phyloP scores from a whole-genome alignment of 2,329 filamentous ascomycete genomes.

The Drechslera avenae region DNA sequence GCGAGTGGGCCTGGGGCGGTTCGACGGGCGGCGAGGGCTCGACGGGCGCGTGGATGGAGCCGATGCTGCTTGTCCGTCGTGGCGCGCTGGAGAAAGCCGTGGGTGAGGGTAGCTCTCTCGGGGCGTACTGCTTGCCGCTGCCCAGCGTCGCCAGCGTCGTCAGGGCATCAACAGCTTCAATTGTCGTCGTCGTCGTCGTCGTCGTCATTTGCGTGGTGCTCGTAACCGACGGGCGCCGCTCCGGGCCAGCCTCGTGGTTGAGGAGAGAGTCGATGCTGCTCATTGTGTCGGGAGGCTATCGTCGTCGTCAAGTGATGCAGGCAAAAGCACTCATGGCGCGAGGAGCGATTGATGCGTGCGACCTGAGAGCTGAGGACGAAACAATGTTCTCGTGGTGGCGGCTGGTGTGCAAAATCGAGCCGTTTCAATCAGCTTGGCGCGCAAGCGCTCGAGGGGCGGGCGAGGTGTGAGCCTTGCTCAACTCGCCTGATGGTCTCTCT shows the following conservation, averaged over 20 bases:
- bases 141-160: slow-evolving; percentile 43
- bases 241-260: slow-evolving; percentile 36
- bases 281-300: slow-evolving; percentile 26
- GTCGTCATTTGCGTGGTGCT: slow-evolving; percentile 27
- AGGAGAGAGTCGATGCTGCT: slow-evolving; percentile 45
- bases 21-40: slow-evolving; percentile 49
- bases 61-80: slow-evolving; percentile 45
- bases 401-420: slow-evolving; percentile 21
- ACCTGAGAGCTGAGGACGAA: not conserved
- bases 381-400: slow-evolving; percentile 1
- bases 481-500: too few relatives aligned
- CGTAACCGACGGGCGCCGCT: slow-evolving; percentile 20
- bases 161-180: slow-evolving; percentile 51
- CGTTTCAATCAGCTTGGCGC: slow-evolving; percentile 22
- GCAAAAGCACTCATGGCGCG: slow-evolving; percentile 12
- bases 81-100: slow-evolving; percentile 35
- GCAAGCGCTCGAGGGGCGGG: slow-evolving; percentile 9
- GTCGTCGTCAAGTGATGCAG: slow-evolving; percentile 6
- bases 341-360: slow-evolving; percentile 1
- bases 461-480: too few relatives aligned
- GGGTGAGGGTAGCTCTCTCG: slow-evolving; percentile 41
- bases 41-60: slow-evolving; percentile 42
- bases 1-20: slow-evolving; percentile 46
- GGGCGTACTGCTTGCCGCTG: slow-evolving; percentile 40
- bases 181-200: slow-evolving; percentile 28